These are phyloP conservation scores for Kodamaea ohmeri DNA, from an alignment of 1,139 yeast genomes.

Conservation along the genomic window DNA sequence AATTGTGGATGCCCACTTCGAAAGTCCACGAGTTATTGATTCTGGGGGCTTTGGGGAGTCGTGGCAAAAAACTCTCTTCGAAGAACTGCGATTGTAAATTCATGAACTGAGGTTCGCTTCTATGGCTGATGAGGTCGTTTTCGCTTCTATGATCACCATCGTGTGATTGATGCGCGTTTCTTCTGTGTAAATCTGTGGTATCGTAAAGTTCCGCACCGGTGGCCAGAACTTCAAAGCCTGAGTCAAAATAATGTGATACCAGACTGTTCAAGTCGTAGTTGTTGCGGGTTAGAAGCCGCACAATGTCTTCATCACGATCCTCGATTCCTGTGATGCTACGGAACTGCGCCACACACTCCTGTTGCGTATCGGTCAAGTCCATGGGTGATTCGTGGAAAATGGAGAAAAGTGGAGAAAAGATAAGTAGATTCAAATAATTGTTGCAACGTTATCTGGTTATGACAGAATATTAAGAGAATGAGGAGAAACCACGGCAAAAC, in stretches of 20 bases:
- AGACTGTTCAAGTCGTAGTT: conserved; percentile 52
- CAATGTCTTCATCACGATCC: conserved; percentile 31
- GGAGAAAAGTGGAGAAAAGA: background rate
- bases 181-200: conserved; percentile 1
- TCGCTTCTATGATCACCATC: no score
- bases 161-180: background rate
- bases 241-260: conserved; percentile 49
- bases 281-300: conserved; percentile 38
- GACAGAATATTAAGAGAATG: no score
- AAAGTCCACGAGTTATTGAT: conserved; percentile 43
- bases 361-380: conserved; percentile 2
- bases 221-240: conserved; percentile 36
- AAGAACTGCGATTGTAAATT: conserved; percentile 37
- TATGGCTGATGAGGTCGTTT: no score
- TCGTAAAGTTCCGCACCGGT: conserved; percentile 14
- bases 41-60: conserved; percentile 42
- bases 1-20: conserved; percentile 45
- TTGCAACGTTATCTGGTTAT: no score
- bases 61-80: conserved; percentile 33
- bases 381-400: no score
- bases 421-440: background rate
- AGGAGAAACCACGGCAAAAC: no score
- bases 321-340: conserved; percentile 44
- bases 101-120: conserved; percentile 13
- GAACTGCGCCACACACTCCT: conserved; percentile 28